These are phyloP conservation scores for Sporisorium graminicola DNA, from an alignment of 1,284 basidiomycete genomes.

Conservation along the genomic window DNA sequence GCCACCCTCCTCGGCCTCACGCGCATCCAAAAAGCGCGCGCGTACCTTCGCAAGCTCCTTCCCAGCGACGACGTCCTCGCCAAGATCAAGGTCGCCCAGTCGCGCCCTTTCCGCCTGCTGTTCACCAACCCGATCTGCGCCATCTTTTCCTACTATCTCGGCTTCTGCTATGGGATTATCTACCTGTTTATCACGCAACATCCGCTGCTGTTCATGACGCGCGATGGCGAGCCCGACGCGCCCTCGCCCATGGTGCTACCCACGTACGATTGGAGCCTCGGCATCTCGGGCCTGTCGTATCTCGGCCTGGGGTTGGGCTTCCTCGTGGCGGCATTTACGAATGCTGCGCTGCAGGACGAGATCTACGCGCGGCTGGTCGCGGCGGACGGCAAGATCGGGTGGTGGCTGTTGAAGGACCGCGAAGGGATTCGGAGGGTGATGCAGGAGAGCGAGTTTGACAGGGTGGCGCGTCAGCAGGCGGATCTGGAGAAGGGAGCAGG, in stretches of 20 bases:
- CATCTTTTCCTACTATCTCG: constrained; percentile 71
- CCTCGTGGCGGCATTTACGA: constrained; percentile 68
- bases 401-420: constrained; percentile 37
- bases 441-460: constrained; percentile 2
- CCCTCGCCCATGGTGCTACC: constrained; percentile 60
- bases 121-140: constrained; percentile 67
- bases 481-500: neutral
- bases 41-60: neutral
- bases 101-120: constrained; percentile 69
- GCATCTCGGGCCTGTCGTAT: constrained; percentile 70
- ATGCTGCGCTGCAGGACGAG: constrained; percentile 70
- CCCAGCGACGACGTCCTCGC: constrained; percentile 30
- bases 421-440: constrained; percentile 19
- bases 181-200: constrained; percentile 71
- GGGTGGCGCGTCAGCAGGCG: neutral
- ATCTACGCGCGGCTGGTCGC: constrained; percentile 69
- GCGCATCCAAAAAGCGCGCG: neutral
- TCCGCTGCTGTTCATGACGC: constrained; percentile 70
- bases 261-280: constrained; percentile 71
- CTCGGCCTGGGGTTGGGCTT: constrained; percentile 72
- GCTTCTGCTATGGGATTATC: constrained; percentile 71
- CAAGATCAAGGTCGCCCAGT: constrained; percentile 62
- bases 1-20: neutral
- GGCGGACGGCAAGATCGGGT: constrained; percentile 49
- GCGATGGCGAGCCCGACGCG: constrained; percentile 61